Evolutionary conservation across 2,329 filamentous ascomycete species (phyloP).

Genomic region (Raffaelea deltoideospora): DNA sequence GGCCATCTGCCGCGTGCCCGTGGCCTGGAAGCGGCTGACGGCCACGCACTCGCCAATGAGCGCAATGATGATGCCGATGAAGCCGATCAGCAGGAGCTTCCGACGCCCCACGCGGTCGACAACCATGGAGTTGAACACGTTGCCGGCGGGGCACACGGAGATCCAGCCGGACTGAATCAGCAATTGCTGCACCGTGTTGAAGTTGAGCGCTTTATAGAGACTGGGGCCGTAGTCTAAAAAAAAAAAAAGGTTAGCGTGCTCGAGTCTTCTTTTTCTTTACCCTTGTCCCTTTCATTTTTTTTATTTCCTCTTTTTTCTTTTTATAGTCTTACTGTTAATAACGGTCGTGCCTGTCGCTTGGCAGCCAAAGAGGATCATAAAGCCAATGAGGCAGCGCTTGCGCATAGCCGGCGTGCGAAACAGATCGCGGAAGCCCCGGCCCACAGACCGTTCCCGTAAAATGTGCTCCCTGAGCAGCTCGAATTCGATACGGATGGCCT

Average conservation of each 20-base stretch:
- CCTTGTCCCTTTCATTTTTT: no score
- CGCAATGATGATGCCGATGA: neutral
- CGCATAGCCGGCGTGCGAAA: neutral
- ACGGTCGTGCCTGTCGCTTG: neutral
- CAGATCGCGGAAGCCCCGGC: neutral
- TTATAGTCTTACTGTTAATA: neutral
- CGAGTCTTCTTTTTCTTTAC: no score
- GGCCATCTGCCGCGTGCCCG: neutral
- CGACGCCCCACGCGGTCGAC: constrained; percentile 2
- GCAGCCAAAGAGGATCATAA: neutral
- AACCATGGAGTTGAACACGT: neutral
- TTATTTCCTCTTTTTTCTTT: no score
- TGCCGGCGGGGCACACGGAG: neutral
- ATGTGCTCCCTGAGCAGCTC: neutral
- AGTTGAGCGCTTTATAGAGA: constrained; percentile 1
- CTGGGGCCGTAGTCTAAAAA: constrained; percentile 2
- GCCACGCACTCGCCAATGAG: neutral
- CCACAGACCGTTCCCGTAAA: neutral
- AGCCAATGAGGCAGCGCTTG: neutral
- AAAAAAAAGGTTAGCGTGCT: no score
- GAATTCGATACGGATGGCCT: neutral
- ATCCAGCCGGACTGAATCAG: constrained; percentile 2
- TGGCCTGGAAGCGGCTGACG: neutral
- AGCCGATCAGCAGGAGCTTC: neutral
- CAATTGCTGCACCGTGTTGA: neutral